Conservation (phyloP, 1,139 yeast genomes). For the Blastobotrys capitulatus region DNA sequence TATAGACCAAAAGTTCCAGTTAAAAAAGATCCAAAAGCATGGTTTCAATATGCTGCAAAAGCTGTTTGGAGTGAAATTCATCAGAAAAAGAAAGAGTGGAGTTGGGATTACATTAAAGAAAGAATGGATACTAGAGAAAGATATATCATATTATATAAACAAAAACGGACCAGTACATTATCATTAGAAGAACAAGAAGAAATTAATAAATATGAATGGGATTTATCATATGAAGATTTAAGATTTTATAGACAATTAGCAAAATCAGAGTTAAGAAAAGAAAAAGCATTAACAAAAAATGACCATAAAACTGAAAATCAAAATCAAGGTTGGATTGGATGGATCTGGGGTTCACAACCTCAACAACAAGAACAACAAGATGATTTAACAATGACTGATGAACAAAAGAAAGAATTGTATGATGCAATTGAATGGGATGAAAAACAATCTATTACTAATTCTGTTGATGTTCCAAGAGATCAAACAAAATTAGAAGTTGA, state of each 20-base stretch:
- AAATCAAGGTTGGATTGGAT: slow-evolving; percentile 29
- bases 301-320: slow-evolving; percentile 7
- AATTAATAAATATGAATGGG: slow-evolving; percentile 52
- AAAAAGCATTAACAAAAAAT: slow-evolving; percentile 25
- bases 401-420: slow-evolving; percentile 62
- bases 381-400: slow-evolving; percentile 39
- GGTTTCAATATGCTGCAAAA: slow-evolving; percentile 77
- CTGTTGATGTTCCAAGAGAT: slow-evolving; percentile 68
- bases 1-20: slow-evolving; percentile 60
- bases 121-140: slow-evolving; percentile 66
- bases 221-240: slow-evolving; percentile 68
- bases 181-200: slow-evolving; percentile 37
- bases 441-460: slow-evolving; percentile 44
- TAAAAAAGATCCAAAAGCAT: slow-evolving; percentile 63
- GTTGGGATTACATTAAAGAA: slow-evolving; percentile 74
- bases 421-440: slow-evolving; percentile 94
- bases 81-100: slow-evolving; percentile 74
- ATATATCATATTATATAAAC: slow-evolving; percentile 68
- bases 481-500: slow-evolving; percentile 60
- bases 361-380: slow-evolving; percentile 24
- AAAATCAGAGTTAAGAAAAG: slow-evolving; percentile 56
- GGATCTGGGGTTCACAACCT: slow-evolving; percentile 36
- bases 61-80: slow-evolving; percentile 75
- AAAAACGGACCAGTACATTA: slow-evolving; percentile 37
- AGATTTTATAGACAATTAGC: slow-evolving; percentile 82